A percentile compares a stretch with the other conserved stretches of the same genome.
These are phyloP conservation scores for Arxiozyma slooffiae DNA, from an alignment of 1,139 yeast species.

Conservation along the genomic window DNA sequence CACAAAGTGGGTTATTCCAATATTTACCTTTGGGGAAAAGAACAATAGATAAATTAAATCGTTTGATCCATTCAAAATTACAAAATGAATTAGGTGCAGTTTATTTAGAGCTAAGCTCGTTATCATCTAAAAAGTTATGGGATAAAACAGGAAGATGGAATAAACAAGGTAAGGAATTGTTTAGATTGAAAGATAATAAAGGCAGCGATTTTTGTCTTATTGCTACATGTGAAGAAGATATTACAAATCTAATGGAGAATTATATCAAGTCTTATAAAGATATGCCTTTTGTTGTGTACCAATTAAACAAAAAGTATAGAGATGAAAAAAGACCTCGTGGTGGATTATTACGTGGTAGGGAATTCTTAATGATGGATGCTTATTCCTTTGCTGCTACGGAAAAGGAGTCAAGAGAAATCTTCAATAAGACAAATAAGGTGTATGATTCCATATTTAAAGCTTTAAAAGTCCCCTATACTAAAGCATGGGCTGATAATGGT, in stretches of 20 bases:
- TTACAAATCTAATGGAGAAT: conserved; percentile 56
- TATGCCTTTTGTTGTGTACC: conserved; percentile 68
- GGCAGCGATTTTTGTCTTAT: conserved; percentile 54
- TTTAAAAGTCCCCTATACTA: conserved; percentile 60
- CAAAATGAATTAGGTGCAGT: conserved; percentile 42
- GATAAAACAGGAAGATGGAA: conserved; percentile 62
- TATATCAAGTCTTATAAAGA: conserved; percentile 51
- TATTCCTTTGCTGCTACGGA: conserved; percentile 67
- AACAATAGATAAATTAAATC: conserved; percentile 49
- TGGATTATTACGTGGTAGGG: conserved; percentile 80
- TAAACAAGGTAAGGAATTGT: conserved; percentile 43
- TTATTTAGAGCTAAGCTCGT: conserved; percentile 56
- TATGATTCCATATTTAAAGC: conserved; percentile 58
- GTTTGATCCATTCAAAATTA: conserved; percentile 51
- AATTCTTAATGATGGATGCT: conserved; percentile 90
- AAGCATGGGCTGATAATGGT: conserved; percentile 89
- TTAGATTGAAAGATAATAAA: conserved; percentile 44
- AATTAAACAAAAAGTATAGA: conserved; percentile 73
- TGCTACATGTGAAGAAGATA: conserved; percentile 93
- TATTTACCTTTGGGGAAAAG: conserved; percentile 75
- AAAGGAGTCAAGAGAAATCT: conserved; percentile 52
- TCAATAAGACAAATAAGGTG: conserved; percentile 50
- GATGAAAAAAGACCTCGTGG: conserved; percentile 88
- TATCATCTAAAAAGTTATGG: conserved; percentile 65
- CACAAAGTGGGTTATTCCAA: conserved; percentile 56